phyloP scores from a whole-genome alignment of 208 protist species.

The Balamuthia mandrillaris region DNA sequence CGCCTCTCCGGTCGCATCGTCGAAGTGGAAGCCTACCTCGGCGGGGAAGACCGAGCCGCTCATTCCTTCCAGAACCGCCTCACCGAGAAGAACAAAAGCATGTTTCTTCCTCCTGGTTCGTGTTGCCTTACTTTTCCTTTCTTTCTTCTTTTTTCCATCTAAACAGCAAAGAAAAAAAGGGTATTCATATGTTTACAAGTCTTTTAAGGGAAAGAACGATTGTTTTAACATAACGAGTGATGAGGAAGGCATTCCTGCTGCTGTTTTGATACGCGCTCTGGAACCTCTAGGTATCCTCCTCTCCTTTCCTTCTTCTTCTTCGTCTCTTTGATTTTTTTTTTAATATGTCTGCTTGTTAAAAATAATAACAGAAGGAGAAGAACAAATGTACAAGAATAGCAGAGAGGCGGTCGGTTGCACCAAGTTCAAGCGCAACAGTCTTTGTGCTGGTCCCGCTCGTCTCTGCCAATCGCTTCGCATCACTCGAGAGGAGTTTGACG shows the following conservation, averaged over 20 bases:
- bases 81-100: background rate
- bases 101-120: background rate
- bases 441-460: background rate
- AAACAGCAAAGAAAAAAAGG: background rate
- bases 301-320: background rate
- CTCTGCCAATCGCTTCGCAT: background rate
- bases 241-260: background rate
- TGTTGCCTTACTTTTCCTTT: too few relatives aligned
- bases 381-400: background rate
- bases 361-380: background rate
- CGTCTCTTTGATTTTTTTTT: background rate
- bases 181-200: background rate
- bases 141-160: background rate
- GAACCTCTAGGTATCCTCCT: background rate
- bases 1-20: background rate
- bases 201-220: background rate
- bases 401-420: background rate
- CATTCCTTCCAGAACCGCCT: background rate
- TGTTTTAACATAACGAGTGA: constrained; percentile 27
- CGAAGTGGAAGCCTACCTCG: background rate
- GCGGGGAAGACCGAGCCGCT: background rate
- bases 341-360: background rate
- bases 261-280: background rate
- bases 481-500: background rate
- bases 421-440: background rate